Percentiles rank a stretch among this genome's conserved stretches.
These are phyloP conservation scores for Tarenaya hassleriana DNA, from an alignment of 345 rosid species.

Conservation along the genomic window DNA sequence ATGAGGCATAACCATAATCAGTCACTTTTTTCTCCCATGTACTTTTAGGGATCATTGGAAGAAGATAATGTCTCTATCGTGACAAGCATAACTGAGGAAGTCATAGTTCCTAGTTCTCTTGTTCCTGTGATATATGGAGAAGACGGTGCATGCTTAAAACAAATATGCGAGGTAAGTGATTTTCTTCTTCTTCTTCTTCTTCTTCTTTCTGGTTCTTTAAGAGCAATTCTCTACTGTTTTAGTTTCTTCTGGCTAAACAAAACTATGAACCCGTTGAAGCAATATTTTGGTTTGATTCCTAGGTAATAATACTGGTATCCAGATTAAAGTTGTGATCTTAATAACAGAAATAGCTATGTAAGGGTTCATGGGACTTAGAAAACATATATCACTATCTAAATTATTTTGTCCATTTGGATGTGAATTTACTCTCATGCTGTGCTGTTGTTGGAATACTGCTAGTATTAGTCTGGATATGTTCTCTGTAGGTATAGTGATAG, in stretches of 20 bases:
- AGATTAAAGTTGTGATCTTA: too few species aligned
- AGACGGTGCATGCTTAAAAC: conserved; percentile 66
- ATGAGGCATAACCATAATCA: too few species aligned
- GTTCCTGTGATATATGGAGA: conserved; percentile 64
- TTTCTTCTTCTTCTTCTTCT: neutral
- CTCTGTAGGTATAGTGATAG: conserved; percentile 5
- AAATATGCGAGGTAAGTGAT: conserved; percentile 64
- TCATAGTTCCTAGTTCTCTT: conserved; percentile 62
- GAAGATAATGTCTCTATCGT: conserved; percentile 42
- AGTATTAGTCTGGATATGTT: neutral
- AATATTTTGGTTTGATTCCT: neutral
- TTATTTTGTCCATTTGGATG: too few species aligned
- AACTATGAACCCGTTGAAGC: neutral
- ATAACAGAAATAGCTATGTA: neutral
- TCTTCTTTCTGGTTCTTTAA: neutral
- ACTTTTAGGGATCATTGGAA: conserved; percentile 42
- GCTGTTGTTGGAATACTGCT: too few species aligned
- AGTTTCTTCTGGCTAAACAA: neutral
- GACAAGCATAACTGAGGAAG: conserved; percentile 67
- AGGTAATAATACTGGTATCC: too few species aligned
- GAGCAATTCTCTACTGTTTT: neutral
- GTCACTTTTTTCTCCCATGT: conserved; percentile 8
- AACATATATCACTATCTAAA: too few species aligned
- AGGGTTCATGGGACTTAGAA: neutral
- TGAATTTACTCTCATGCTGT: too few species aligned